These are phyloP conservation scores for Nectriaceae sp. DNA, from an alignment of 2,329 filamentous ascomycete species.

Conservation along the genomic window DNA sequence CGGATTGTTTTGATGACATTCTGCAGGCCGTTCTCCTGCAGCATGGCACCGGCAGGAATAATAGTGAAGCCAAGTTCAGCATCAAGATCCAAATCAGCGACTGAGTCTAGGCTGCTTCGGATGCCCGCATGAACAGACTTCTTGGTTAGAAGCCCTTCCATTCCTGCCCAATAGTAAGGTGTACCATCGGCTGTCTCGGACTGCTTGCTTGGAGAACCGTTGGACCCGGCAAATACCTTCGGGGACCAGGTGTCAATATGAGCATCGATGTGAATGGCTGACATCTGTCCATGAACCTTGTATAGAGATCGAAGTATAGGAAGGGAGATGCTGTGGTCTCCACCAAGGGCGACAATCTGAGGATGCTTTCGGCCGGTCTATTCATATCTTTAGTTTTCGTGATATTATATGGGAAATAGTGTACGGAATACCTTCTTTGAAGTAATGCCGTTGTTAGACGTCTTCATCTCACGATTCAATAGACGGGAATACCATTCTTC, in stretches of 20 bases:
- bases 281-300: constrained; percentile 4
- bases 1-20: constrained; percentile 1
- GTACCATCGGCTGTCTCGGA: constrained; percentile 1
- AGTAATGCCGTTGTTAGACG: not conserved
- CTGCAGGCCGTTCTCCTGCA: constrained; percentile 1
- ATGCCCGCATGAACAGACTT: constrained; percentile 1
- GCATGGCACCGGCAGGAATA: constrained; percentile 5
- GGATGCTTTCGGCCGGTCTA: constrained; percentile 2
- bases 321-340: constrained; percentile 5
- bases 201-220: constrained; percentile 1
- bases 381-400: not conserved
- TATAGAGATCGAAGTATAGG: constrained; percentile 3
- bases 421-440: not conserved
- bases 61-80: constrained; percentile 4
- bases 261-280: constrained; percentile 6
- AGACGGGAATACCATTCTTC: constrained; percentile 6
- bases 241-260: constrained; percentile 8
- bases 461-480: not conserved
- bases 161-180: constrained; percentile 2
- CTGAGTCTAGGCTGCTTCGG: constrained; percentile 1
- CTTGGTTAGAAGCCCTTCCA: not conserved
- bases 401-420: not conserved
- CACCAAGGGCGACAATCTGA: constrained; percentile 6
- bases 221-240: constrained; percentile 6
- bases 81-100: constrained; percentile 4